Conservation (phyloP, 2,329 filamentous ascomycete species). For the Drechslerella dactyloides region DNA sequence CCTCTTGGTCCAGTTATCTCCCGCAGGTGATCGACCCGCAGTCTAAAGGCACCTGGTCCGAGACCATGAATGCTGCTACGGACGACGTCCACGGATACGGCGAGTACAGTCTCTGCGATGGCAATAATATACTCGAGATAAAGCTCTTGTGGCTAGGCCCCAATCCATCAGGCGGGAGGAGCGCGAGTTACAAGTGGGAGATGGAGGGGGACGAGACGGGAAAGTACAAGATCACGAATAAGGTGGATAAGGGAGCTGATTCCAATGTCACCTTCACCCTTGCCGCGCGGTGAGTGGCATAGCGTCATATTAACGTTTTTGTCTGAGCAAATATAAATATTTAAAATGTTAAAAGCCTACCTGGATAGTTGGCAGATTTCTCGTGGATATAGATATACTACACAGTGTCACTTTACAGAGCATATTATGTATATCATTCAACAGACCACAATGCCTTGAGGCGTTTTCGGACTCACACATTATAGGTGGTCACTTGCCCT, state of each 20-base stretch:
- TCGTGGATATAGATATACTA: too few relatives aligned
- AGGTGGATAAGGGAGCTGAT: conserved; percentile 5
- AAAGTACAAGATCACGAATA: conserved; percentile 29
- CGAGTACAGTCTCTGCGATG: conserved; percentile 36
- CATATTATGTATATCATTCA: too few relatives aligned
- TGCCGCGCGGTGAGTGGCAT: too few relatives aligned
- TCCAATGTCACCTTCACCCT: conserved; percentile 30
- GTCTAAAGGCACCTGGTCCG: conserved; percentile 13
- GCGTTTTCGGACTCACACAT: too few relatives aligned
- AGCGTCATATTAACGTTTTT: too few relatives aligned
- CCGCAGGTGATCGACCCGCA: conserved; percentile 29
- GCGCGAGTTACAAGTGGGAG: conserved; percentile 16
- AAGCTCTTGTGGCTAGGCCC: conserved; percentile 35
- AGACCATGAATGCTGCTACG: conserved; percentile 13
- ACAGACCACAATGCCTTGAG: too few relatives aligned
- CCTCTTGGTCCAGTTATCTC: conserved; percentile 14
- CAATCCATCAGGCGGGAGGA: neutral
- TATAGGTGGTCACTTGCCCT: too few relatives aligned
- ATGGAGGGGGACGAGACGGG: conserved; percentile 18
- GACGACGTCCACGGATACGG: conserved; percentile 15
- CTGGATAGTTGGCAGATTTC: too few relatives aligned
- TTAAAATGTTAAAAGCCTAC: too few relatives aligned
- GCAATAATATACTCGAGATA: conserved; percentile 31
- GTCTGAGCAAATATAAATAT: too few relatives aligned
- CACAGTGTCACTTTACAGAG: too few relatives aligned